Percentiles rank a stretch among this genome's conserved stretches.
These are phyloP conservation scores for Thelonectria olida DNA, from an alignment of 2,329 filamentous ascomycete species.

Conservation along the genomic window DNA sequence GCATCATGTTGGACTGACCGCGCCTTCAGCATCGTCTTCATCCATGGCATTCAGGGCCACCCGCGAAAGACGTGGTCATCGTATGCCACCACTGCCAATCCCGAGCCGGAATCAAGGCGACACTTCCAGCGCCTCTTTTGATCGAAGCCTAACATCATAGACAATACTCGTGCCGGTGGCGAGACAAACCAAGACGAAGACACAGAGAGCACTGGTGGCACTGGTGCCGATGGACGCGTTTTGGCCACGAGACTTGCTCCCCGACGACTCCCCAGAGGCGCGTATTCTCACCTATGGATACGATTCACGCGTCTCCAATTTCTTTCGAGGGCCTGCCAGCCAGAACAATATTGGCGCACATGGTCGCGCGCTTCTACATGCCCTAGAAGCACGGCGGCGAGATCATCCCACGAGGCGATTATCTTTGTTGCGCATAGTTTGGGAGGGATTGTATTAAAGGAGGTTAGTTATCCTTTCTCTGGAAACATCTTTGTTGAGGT, in stretches of 20 bases:
- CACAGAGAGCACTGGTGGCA: background rate
- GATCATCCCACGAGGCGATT: background rate
- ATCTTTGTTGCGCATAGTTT: slow-evolving; percentile 23
- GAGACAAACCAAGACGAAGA: background rate
- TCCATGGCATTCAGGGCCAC: background rate
- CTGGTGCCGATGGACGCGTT: background rate
- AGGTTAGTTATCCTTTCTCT: too few relatives aligned
- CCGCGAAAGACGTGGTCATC: background rate
- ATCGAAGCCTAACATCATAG: too few relatives aligned
- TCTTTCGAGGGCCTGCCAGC: background rate
- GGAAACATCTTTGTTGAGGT: too few relatives aligned
- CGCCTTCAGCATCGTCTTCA: background rate
- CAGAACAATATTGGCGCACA: background rate
- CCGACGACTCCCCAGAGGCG: background rate
- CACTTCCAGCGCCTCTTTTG: too few relatives aligned
- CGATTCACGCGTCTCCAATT: background rate
- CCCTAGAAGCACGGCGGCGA: background rate
- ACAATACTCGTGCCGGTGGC: too few relatives aligned
- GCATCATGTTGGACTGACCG: too few relatives aligned
- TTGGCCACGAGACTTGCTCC: background rate
- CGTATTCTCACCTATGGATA: background rate
- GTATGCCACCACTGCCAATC: too few relatives aligned
- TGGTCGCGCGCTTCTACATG: background rate
- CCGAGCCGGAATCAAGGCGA: too few relatives aligned
- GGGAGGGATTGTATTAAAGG: slow-evolving; percentile 18